Percentiles rank a stretch among this genome's conserved stretches.
Evolutionary conservation across 768 basidiomycete genomes (phyloP).

Genomic region (Suillus decipiens): DNA sequence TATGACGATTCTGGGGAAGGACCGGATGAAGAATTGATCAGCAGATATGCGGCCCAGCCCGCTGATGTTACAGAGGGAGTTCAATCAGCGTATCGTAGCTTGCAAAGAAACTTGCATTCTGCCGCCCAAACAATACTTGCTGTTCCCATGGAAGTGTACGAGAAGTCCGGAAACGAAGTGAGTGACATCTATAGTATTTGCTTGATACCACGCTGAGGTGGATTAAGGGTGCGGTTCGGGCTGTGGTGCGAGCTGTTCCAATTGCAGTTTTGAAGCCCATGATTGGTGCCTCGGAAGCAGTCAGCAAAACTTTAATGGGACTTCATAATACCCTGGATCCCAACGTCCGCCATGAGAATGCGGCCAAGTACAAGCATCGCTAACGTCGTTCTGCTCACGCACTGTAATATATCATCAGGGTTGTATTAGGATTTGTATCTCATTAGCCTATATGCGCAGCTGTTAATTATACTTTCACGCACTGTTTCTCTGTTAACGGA

Average conservation of each 20-base stretch:
- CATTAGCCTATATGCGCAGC: background rate
- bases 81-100: constrained; percentile 86
- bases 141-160: constrained; percentile 99
- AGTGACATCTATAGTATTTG: constrained; percentile 21
- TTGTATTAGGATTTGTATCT: constrained; percentile 6
- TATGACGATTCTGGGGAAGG: constrained; percentile 32
- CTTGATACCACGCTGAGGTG: background rate
- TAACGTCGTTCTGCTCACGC: constrained; percentile 32
- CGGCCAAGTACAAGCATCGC: constrained; percentile 92
- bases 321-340: constrained; percentile 94
- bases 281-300: constrained; percentile 97
- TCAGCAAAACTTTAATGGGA: constrained; percentile 93
- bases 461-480: background rate
- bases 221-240: constrained; percentile 81
- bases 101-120: constrained; percentile 83
- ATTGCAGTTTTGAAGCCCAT: constrained; percentile 97
- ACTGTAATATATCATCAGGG: constrained; percentile 24
- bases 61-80: constrained; percentile 82
- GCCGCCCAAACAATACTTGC: constrained; percentile 98
- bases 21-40: constrained; percentile 62
- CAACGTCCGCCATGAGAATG: constrained; percentile 74
- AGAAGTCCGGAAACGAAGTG: constrained; percentile 89
- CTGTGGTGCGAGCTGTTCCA: constrained; percentile 95
- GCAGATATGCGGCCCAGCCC: constrained; percentile 93
- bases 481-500: background rate